These are phyloP conservation scores for Biscutella laevigata DNA, from an alignment of 441 rosid species.

Conservation along the genomic window DNA sequence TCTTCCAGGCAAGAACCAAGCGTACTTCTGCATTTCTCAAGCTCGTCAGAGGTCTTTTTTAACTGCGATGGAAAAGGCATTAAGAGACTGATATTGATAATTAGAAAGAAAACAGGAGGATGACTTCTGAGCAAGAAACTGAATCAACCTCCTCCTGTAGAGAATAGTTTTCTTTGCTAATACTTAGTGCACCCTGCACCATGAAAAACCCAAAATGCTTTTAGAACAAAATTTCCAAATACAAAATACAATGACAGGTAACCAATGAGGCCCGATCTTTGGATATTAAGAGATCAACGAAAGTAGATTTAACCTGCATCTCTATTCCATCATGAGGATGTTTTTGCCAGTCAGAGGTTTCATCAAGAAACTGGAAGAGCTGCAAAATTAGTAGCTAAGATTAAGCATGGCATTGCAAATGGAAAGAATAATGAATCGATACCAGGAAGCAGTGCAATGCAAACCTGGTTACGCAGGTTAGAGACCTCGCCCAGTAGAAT, in stretches of 20 bases:
- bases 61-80: conserved; percentile 42
- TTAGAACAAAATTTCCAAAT: too few relatives aligned
- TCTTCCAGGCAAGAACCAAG: conserved; percentile 73
- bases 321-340: conserved; percentile 30
- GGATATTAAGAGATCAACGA: conserved; percentile 3
- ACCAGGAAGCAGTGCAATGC: conserved; percentile 9
- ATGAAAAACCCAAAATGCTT: conserved; percentile 3
- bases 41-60: conserved; percentile 46
- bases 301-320: conserved; percentile 43
- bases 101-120: conserved; percentile 13
- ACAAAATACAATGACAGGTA: background rate
- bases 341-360: conserved; percentile 35
- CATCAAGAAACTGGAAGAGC: conserved; percentile 65
- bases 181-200: conserved; percentile 38
- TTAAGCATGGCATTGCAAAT: conserved; percentile 15
- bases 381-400: conserved; percentile 25
- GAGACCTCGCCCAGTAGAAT: conserved; percentile 70
- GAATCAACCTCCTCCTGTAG: conserved; percentile 60
- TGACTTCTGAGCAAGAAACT: conserved; percentile 14
- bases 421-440: conserved; percentile 17
- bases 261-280: background rate
- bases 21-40: conserved; percentile 63
- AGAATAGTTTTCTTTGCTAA: conserved; percentile 44
- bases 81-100: conserved; percentile 14
- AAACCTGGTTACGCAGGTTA: conserved; percentile 75